Evolutionary conservation across 1,284 basidiomycete species (phyloP).

Genomic region (Apiotrichum veenhuisii): DNA sequence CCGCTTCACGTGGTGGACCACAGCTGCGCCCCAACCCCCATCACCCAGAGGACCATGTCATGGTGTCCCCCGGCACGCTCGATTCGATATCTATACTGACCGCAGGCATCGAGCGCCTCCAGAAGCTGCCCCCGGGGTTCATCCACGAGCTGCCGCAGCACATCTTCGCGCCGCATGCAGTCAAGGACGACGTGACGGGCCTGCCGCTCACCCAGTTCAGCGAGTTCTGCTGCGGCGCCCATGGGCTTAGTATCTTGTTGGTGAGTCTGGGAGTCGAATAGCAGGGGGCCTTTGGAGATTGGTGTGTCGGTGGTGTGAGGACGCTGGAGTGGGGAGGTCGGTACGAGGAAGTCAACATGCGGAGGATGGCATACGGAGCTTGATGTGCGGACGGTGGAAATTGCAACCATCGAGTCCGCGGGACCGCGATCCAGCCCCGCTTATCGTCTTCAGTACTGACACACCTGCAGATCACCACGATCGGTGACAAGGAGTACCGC

Average conservation of each 20-base stretch:
- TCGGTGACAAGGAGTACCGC: slow-evolving; percentile 53
- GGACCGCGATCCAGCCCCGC: too few relatives aligned
- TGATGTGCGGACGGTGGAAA: too few relatives aligned
- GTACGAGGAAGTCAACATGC: not conserved
- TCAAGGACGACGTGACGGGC: slow-evolving; percentile 52
- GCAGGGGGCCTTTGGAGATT: too few relatives aligned
- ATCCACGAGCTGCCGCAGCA: slow-evolving; percentile 66
- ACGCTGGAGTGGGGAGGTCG: too few relatives aligned
- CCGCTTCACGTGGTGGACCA: not conserved
- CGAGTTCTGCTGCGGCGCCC: slow-evolving; percentile 74
- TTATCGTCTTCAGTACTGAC: not conserved
- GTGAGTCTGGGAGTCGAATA: slow-evolving; percentile 53
- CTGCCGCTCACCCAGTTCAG: slow-evolving; percentile 68
- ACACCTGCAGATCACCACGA: slow-evolving; percentile 33
- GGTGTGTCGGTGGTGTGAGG: too few relatives aligned
- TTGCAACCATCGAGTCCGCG: too few relatives aligned
- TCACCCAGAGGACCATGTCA: not conserved
- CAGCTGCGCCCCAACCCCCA: not conserved
- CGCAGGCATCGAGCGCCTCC: slow-evolving; percentile 58
- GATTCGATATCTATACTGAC: too few relatives aligned
- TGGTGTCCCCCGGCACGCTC: too few relatives aligned
- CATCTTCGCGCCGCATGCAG: slow-evolving; percentile 49
- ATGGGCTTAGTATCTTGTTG: slow-evolving; percentile 73
- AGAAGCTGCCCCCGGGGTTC: slow-evolving; percentile 70
- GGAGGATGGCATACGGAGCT: too few relatives aligned